Base-by-base conservation (phyloP, 2,329 filamentous ascomycete species). In the Exserohilum turcica region DNA sequence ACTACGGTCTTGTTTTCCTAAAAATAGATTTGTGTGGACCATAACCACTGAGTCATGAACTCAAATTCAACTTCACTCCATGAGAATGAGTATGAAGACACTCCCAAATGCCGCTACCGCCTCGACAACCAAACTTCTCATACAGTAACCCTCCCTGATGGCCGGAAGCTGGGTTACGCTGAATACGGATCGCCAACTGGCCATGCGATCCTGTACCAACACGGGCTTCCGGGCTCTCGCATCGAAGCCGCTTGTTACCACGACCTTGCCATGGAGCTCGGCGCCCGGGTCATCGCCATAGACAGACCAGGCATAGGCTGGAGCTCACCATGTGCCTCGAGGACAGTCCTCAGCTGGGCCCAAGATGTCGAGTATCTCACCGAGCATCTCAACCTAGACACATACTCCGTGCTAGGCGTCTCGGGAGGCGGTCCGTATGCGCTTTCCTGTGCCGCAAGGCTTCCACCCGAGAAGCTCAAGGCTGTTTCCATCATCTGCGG, bases 91-190 rank as follows among this genome's bases (percentile, higher is more conserved):
- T 5, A 4, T 5, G 8, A 28, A 15, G 9, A 35, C 3, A 16
- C 0, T 5, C 31, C 27, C 10, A 28, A 50, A 33, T 60, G 57
- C 21, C 49, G 49, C 18, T 68, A 52, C 38, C 64, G 39, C 21
- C 56, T 67, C 3, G 66, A 70, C 50, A 56, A 64, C 28, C 58
- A 63, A 19, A 65, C 51, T 39, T 73, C 73, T 1, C 46, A 59
- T 16, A 74, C 62, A 12, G 37, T 74, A 9, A 64, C 50, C 1
- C 71, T 76, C 2, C 57, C 71, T 0, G 70, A 74, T 43, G 73
- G 72, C 6, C 71, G 74, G 12, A 72, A 65, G 47, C 60, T 77
- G 2, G 70, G 73, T 5, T 76, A 74, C 45, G 71, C 70, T 29
- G 56, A 68, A 32, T 73, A 72, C 38, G 70, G 71, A 5, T 61